Evolutionary conservation across 495 filamentous ascomycete species (phyloP).

Genomic region (Annulohypoxylon maeteangense): DNA sequence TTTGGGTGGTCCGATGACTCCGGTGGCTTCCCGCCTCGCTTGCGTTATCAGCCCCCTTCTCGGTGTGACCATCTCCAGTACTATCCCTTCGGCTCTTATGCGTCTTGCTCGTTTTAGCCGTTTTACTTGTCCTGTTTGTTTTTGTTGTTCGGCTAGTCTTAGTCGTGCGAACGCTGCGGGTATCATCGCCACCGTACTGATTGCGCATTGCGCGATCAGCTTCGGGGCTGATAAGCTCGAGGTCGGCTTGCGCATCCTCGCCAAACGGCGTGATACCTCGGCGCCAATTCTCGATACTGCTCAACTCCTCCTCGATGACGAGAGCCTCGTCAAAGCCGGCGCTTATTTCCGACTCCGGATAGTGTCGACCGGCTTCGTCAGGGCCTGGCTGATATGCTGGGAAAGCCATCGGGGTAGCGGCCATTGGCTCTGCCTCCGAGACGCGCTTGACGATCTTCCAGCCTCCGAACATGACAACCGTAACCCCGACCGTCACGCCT

Average conservation of each 20-base stretch:
- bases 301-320: constrained; percentile 64
- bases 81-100: constrained; percentile 45
- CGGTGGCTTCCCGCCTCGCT: constrained; percentile 43
- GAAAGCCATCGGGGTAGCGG: constrained; percentile 57
- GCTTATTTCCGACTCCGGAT: constrained; percentile 45
- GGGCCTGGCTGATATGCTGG: constrained; percentile 30
- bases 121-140: constrained; percentile 35
- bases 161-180: constrained; percentile 41
- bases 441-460: constrained; percentile 97
- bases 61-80: constrained; percentile 34
- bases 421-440: constrained; percentile 59
- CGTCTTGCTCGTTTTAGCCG: constrained; percentile 42
- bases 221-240: constrained; percentile 84
- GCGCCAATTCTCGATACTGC: constrained; percentile 82
- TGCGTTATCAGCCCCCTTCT: constrained; percentile 33
- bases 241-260: constrained; percentile 81
- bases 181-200: constrained; percentile 49
- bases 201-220: constrained; percentile 68
- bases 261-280: constrained; percentile 71
- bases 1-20: constrained; percentile 38
- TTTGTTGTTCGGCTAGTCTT: constrained; percentile 40
- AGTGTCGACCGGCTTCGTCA: constrained; percentile 1
- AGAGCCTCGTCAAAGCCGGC: constrained; percentile 60
- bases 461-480: constrained; percentile 92
- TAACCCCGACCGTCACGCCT: constrained; percentile 87